These are phyloP conservation scores for Metschnikowia amazonensis DNA, from an alignment of 805 yeast species.

Conservation along the genomic window DNA sequence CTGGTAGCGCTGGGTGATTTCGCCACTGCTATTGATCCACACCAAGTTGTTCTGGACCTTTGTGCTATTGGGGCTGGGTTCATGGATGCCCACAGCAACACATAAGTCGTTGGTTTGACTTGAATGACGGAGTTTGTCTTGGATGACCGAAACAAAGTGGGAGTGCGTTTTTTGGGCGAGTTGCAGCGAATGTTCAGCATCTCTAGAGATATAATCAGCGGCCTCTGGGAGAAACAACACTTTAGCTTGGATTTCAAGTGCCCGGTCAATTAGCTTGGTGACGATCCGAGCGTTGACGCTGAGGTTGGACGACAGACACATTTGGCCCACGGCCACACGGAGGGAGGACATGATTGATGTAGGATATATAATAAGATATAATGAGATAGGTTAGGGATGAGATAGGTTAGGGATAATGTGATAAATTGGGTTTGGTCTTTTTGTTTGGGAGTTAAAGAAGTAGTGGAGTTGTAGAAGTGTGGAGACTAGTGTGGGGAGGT, in stretches of 20 bases:
- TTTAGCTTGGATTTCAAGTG: conserved; percentile 57
- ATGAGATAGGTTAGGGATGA: no score
- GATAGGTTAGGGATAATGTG: no score
- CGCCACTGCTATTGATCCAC: conserved; percentile 66
- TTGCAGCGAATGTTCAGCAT: conserved; percentile 58
- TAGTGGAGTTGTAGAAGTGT: no score
- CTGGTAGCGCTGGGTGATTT: conserved; percentile 65
- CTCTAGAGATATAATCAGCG: conserved; percentile 76
- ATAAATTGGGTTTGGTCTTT: no score
- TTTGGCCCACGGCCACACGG: conserved; percentile 79
- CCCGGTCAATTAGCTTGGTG: conserved; percentile 55
- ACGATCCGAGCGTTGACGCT: conserved; percentile 58
- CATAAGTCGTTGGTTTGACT: conserved; percentile 42
- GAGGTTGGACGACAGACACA: conserved; percentile 68
- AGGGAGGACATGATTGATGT: neutral
- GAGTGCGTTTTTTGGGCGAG: conserved; percentile 47
- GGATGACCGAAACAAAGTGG: conserved; percentile 43
- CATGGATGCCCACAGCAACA: conserved; percentile 87
- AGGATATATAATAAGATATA: no score
- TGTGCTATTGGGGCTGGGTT: conserved; percentile 48
- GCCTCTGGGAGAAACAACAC: conserved; percentile 92
- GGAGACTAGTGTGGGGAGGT: no score
- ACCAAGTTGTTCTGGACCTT: conserved; percentile 65
- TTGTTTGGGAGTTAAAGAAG: no score
- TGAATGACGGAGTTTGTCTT: conserved; percentile 34